phyloP scores from a whole-genome alignment of 768 basidiomycete genomes.

The Leccinum longicurvipes region DNA sequence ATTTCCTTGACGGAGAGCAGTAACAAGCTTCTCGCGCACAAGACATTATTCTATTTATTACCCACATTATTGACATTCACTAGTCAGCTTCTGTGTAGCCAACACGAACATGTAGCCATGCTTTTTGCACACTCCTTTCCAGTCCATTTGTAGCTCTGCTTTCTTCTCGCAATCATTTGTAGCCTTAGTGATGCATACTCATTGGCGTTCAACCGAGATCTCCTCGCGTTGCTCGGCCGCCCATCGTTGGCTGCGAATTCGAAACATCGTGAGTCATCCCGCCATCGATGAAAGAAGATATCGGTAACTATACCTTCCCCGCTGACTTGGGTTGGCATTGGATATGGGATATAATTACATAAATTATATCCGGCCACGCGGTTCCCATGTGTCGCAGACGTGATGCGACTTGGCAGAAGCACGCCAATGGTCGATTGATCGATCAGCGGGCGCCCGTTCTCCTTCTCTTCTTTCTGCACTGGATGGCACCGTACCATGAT shows the following conservation, averaged over 20 bases:
- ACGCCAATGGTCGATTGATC: background rate
- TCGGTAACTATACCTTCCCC: background rate
- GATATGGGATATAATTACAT: background rate
- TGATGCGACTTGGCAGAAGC: no score
- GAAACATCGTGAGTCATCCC: background rate
- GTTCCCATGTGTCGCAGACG: background rate
- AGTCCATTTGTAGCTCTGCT: conserved; percentile 21
- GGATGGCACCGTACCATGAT: conserved; percentile 9
- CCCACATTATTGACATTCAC: background rate
- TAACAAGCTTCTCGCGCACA: conserved; percentile 4
- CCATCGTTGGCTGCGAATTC: background rate
- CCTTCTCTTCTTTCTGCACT: background rate
- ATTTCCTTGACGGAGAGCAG: conserved; percentile 10
- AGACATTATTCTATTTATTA: conserved; percentile 21
- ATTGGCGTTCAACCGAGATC: conserved; percentile 1
- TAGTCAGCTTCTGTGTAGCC: conserved; percentile 23
- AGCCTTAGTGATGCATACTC: conserved; percentile 19
- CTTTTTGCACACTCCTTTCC: conserved; percentile 4
- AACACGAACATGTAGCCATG: conserved; percentile 26
- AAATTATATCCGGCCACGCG: background rate
- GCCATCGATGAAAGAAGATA: background rate
- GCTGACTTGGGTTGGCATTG: background rate
- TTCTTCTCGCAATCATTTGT: conserved; percentile 14
- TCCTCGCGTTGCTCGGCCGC: background rate
- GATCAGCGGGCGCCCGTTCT: background rate